Base-by-base conservation (phyloP, 1,284 basidiomycete species). In the Ganoderma lingzhi region DNA sequence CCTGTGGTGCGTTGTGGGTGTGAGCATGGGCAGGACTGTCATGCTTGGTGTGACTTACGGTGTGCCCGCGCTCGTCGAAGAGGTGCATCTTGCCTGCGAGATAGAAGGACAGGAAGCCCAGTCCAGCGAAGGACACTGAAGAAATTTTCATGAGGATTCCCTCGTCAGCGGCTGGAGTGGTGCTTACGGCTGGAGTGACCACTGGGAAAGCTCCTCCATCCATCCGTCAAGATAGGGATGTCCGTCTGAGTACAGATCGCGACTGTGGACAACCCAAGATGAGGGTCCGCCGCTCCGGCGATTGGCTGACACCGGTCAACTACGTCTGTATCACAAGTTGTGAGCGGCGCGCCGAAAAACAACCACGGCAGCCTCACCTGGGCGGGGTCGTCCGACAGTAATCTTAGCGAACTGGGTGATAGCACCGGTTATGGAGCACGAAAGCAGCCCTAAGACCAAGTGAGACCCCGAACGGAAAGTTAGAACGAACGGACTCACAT, bases 131-230 rank as follows among this genome's bases (percentile, higher is more conserved):
- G 0, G 96, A 94, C 64, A 97, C 94, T 95, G 76, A 6, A 62
- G 32, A 59, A 64, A 59, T 8, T 37, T 48, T 8, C 23, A 53
- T 28, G 48, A 53, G 48, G 12, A 30, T 53, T 3, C 23, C 12
- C 12, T 28, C 12, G 23, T 28, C 23, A 28, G 48, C 23, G 23
- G 23, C 6, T 53, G 10, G 48, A 14, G 10, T 10, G 0, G 69
- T 8, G 84, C 88, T 55, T 81, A 96, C 88, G 79, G 76, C 93
- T 95, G 0, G 95, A 90, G 82, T 99, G 97, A 0, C 97, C 97
- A 63, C 94, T 96, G 5, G 95, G 95, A 81, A 99, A 98, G 78
- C 94, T 96, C 75, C 95, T 89, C 85, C 96, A 99, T 0, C 97
- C 97, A 78, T 97, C 96, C 41, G 86, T 83, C 74, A 97, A 80